A percentile compares a stretch with the other conserved stretches of the same genome.
Conservation (phyloP, 176 grass and related monocot genomes). For the Otatea glauca region DNA sequence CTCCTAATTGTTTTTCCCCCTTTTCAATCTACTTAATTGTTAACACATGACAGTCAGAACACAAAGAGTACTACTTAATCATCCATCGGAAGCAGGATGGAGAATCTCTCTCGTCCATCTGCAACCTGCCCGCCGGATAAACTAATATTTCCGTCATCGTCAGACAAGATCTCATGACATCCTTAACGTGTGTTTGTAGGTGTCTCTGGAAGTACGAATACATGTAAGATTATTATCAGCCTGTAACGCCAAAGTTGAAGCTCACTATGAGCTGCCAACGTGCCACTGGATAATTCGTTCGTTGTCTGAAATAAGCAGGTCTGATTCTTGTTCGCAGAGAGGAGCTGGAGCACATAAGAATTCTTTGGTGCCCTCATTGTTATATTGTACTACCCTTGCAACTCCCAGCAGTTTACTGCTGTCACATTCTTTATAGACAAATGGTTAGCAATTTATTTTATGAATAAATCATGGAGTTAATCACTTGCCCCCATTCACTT, state of each 20-base stretch:
- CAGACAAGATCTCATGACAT: background rate
- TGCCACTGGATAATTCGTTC: background rate
- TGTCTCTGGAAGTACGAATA: background rate
- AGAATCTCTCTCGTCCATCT: background rate
- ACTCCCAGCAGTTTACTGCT: background rate
- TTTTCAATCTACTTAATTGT: conserved; percentile 2
- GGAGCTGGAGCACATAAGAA: background rate
- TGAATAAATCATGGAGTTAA: background rate
- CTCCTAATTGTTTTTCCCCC: background rate
- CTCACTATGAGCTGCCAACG: background rate
- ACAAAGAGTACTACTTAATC: background rate
- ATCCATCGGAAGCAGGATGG: background rate
- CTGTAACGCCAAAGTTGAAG: conserved; percentile 20
- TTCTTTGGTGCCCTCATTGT: background rate
- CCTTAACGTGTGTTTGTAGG: conserved; percentile 13
- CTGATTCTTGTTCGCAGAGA: background rate
- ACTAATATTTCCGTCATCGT: background rate
- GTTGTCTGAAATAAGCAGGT: background rate
- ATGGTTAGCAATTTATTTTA: background rate
- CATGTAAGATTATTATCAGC: background rate
- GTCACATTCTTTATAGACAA: background rate
- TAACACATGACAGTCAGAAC: background rate
- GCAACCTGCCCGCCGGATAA: background rate
- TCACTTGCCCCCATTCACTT: background rate
- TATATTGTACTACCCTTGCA: background rate